These are phyloP conservation scores for Diversispora eburnea DNA, from an alignment of 192 early-diverging fungal species.

Conservation along the genomic window DNA sequence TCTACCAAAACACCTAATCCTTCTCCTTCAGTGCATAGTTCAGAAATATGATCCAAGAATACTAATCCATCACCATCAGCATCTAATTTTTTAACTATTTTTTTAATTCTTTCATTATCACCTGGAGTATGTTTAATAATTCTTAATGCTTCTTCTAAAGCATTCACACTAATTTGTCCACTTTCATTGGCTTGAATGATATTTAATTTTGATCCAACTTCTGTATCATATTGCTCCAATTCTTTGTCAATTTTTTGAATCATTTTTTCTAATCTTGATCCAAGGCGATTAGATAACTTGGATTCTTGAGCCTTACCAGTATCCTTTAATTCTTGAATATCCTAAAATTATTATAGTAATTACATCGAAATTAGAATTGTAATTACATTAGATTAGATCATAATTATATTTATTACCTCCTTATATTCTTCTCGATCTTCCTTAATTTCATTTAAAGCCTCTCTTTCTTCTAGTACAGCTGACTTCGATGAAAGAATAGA, in stretches of 20 bases:
- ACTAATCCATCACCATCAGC: conserved; percentile 67
- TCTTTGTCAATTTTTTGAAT: conserved; percentile 70
- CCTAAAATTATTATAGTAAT: conserved; percentile 30
- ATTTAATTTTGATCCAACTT: conserved; percentile 62
- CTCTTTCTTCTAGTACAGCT: conserved; percentile 58
- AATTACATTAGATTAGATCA: not conserved
- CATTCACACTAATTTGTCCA: conserved; percentile 62
- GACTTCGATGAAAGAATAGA: conserved; percentile 54
- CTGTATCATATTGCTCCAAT: conserved; percentile 58
- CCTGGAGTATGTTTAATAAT: conserved; percentile 61
- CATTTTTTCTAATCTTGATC: conserved; percentile 76
- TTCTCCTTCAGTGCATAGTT: conserved; percentile 58
- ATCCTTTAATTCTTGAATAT: conserved; percentile 54
- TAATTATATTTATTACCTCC: conserved; percentile 33
- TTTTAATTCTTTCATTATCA: conserved; percentile 65
- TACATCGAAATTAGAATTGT: not conserved
- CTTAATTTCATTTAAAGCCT: conserved; percentile 58
- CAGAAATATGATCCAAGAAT: conserved; percentile 56
- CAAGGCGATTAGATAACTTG: conserved; percentile 57
- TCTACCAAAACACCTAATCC: conserved; percentile 58
- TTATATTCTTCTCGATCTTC: conserved; percentile 62
- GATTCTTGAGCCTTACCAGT: conserved; percentile 49
- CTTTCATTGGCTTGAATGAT: conserved; percentile 62
- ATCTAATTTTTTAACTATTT: conserved; percentile 72
- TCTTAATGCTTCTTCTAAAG: conserved; percentile 65